phyloP scores from a whole-genome alignment of 2,329 filamentous ascomycete genomes.

The Aspergillus sp. region DNA sequence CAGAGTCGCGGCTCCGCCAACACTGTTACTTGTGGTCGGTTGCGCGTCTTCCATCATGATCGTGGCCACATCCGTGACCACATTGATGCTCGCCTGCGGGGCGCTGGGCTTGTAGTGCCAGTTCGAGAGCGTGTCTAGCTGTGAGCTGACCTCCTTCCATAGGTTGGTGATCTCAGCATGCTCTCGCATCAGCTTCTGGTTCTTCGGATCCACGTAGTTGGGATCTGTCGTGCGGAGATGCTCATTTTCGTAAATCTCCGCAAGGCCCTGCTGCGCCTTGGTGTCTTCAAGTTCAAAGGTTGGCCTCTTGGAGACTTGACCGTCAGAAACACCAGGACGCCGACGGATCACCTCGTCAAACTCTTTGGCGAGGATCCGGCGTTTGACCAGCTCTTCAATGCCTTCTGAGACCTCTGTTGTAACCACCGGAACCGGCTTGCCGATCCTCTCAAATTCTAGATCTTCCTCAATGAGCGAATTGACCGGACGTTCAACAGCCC shows the following conservation, averaged over 20 bases:
- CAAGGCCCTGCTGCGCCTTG: slow-evolving; percentile 83
- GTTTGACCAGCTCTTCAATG: slow-evolving; percentile 92
- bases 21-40: slow-evolving; percentile 71
- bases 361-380: slow-evolving; percentile 81
- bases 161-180: slow-evolving; percentile 78
- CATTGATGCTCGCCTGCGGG: slow-evolving; percentile 74
- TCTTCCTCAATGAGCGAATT: slow-evolving; percentile 95
- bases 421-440: slow-evolving; percentile 92
- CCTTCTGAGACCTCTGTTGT: slow-evolving; percentile 86
- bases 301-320: slow-evolving; percentile 65
- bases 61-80: slow-evolving; percentile 87
- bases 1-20: slow-evolving; percentile 63
- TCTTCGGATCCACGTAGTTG: slow-evolving; percentile 74
- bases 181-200: slow-evolving; percentile 78
- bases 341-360: slow-evolving; percentile 90
- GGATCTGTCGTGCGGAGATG: slow-evolving; percentile 77
- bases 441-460: slow-evolving; percentile 90
- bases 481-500: slow-evolving; percentile 74
- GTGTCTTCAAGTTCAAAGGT: slow-evolving; percentile 80
- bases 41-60: slow-evolving; percentile 94
- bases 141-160: slow-evolving; percentile 77
- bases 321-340: slow-evolving; percentile 69
- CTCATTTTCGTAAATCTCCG: slow-evolving; percentile 92
- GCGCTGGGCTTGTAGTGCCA: slow-evolving; percentile 96
- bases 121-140: slow-evolving; percentile 84